A percentile compares a stretch with the other conserved stretches of the same genome.
phyloP scores from a whole-genome alignment of 2,329 filamentous ascomycete species.

The Pyrenophora seminiperda region DNA sequence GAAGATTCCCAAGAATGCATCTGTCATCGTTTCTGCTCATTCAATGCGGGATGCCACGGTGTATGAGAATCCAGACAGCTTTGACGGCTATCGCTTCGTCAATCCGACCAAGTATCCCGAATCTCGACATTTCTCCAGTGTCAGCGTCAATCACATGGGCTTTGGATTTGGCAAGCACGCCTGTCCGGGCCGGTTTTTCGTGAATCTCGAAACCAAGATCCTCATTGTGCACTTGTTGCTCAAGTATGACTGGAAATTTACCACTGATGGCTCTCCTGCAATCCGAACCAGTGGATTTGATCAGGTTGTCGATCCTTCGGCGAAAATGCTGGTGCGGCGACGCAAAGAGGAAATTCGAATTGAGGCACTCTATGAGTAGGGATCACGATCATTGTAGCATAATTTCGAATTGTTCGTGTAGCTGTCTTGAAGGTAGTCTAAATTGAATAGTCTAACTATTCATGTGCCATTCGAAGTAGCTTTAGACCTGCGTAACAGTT shows the following conservation, averaged over 20 bases:
- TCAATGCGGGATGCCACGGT: conserved; percentile 3
- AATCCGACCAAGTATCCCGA: conserved; percentile 4
- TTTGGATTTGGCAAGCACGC: conserved; percentile 2
- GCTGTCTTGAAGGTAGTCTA: conserved; percentile 1
- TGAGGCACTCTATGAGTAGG: conserved; percentile 4
- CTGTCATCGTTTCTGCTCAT: conserved; percentile 6
- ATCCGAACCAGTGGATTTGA: conserved; percentile 3
- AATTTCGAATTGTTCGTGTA: neutral
- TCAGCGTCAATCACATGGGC: conserved; percentile 3
- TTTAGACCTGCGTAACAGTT: neutral
- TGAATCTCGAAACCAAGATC: conserved; percentile 3
- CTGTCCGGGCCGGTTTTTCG: conserved; percentile 6
- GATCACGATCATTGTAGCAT: conserved; percentile 1
- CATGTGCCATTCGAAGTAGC: neutral
- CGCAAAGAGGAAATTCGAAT: conserved; percentile 4
- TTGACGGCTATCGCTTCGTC: conserved; percentile 4
- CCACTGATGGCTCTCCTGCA: neutral
- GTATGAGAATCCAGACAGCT: conserved; percentile 3
- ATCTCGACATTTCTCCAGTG: conserved; percentile 3
- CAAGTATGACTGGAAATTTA: conserved; percentile 7
- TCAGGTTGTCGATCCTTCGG: conserved; percentile 4
- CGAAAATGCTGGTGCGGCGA: conserved; percentile 3
- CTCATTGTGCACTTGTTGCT: conserved; percentile 4
- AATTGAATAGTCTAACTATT: neutral
- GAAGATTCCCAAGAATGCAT: conserved; percentile 5